Percentiles rank a stretch among this genome's conserved stretches.
phyloP scores from a whole-genome alignment of 371 early-diverging fungal species.

The Mucor ambiguus region DNA sequence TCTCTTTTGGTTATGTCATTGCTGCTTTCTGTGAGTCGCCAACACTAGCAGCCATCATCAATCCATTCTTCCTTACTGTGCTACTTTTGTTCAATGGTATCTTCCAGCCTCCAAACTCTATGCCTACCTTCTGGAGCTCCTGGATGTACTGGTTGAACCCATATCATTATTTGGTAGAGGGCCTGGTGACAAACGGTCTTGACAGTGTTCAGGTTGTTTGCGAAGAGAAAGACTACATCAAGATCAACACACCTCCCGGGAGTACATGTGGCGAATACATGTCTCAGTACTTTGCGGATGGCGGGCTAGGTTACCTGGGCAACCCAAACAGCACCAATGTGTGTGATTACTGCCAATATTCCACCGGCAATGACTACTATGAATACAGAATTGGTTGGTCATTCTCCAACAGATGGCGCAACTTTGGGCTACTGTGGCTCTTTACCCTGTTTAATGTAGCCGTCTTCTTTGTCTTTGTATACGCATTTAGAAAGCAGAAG shows the following conservation, averaged over 20 bases:
- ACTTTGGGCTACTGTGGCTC: conserved; percentile 61
- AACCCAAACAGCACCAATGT: conserved; percentile 40
- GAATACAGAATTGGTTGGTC: conserved; percentile 17
- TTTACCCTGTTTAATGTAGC: conserved; percentile 51
- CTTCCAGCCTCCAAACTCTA: conserved; percentile 52
- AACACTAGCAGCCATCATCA: conserved; percentile 59
- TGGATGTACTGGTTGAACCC: conserved; percentile 78
- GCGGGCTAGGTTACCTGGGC: conserved; percentile 60
- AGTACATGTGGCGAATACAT: conserved; percentile 62
- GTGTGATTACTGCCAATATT: conserved; percentile 67
- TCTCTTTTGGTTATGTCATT: conserved; percentile 65
- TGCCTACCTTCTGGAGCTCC: conserved; percentile 70
- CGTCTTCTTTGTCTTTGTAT: conserved; percentile 31
- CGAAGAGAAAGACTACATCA: conserved; percentile 38
- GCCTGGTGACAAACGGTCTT: conserved; percentile 65
- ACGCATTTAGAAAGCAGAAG: conserved; percentile 24
- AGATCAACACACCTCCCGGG: conserved; percentile 54
- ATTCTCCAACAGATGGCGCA: conserved; percentile 65
- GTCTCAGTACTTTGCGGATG: conserved; percentile 43
- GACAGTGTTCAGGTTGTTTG: conserved; percentile 50
- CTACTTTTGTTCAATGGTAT: conserved; percentile 66
- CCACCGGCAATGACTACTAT: conserved; percentile 57
- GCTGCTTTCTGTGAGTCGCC: conserved; percentile 63
- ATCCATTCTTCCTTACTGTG: conserved; percentile 63
- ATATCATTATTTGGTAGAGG: conserved; percentile 71